Conservation (phyloP, 2,329 filamentous ascomycete species). For the Gaeumannomyces sp. region DNA sequence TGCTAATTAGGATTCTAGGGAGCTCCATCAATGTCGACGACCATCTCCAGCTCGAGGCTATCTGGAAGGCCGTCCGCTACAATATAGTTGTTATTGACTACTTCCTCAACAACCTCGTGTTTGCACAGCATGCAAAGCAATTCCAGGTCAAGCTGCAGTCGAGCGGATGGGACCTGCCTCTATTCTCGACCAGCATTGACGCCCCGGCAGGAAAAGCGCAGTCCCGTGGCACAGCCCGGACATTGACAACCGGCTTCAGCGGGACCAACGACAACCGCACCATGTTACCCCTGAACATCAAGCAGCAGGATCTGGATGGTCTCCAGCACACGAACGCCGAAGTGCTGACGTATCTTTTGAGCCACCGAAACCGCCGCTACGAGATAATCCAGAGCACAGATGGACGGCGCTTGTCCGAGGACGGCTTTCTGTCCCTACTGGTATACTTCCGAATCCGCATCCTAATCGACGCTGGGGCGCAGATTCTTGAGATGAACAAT, state of each 20-base stretch:
- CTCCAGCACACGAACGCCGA: conserved; percentile 57
- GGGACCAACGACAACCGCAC: conserved; percentile 62
- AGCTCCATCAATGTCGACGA: conserved; percentile 56
- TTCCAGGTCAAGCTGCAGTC: conserved; percentile 58
- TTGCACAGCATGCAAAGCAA: conserved; percentile 58
- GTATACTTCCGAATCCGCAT: conserved; percentile 35
- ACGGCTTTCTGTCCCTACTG: conserved; percentile 36
- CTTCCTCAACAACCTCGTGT: conserved; percentile 58
- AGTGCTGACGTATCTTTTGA: conserved; percentile 53
- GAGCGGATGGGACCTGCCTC: conserved; percentile 62
- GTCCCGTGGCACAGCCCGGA: conserved; percentile 14
- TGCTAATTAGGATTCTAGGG: conserved; percentile 14
- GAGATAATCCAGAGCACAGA: conserved; percentile 24
- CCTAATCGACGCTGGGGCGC: conserved; percentile 59
- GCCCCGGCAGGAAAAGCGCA: not conserved
- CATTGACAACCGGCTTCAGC: conserved; percentile 60
- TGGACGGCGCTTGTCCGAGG: conserved; percentile 36
- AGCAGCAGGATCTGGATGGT: conserved; percentile 51
- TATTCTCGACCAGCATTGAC: conserved; percentile 26
- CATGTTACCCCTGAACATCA: conserved; percentile 55
- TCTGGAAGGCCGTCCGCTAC: conserved; percentile 45
- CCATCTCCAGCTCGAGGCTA: conserved; percentile 36
- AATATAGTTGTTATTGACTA: conserved; percentile 49
- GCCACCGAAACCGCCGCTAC: conserved; percentile 44
- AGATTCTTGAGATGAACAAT: conserved; percentile 57